These are phyloP conservation scores for Sinapis alba DNA, from an alignment of 441 rosid genomes.

Conservation along the genomic window DNA sequence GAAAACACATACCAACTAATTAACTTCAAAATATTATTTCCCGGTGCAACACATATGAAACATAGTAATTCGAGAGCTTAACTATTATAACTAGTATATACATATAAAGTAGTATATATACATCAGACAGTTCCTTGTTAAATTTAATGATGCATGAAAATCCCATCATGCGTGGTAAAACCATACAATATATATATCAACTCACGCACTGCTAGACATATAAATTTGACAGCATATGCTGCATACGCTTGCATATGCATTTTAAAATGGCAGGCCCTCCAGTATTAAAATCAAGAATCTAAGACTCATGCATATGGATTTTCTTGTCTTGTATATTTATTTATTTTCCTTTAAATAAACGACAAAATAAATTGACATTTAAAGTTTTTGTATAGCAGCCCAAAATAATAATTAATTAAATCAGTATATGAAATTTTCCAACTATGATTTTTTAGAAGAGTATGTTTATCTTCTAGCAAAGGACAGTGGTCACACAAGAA, in stretches of 20 bases:
- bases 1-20: neutral
- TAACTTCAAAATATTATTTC: neutral
- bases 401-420: constrained; percentile 10
- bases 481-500: constrained; percentile 33
- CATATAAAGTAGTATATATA: neutral
- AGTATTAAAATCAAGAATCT: constrained; percentile 31
- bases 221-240: constrained; percentile 13
- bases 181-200: neutral
- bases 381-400: neutral
- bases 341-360: constrained; percentile 2
- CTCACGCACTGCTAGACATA: neutral
- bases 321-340: constrained; percentile 27
- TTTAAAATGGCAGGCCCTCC: constrained; percentile 10
- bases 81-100: too few species aligned
- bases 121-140: neutral
- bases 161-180: neutral
- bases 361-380: constrained; percentile 3
- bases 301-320: constrained; percentile 28
- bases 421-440: neutral
- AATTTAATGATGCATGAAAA: neutral
- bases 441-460: neutral
- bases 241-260: constrained; percentile 6
- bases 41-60: neutral
- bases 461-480: constrained; percentile 10
- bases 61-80: neutral